Percentiles rank a stretch among this genome's conserved stretches.
phyloP scores from a whole-genome alignment of 1,139 yeast genomes.

The Geotrichum europaeum region DNA sequence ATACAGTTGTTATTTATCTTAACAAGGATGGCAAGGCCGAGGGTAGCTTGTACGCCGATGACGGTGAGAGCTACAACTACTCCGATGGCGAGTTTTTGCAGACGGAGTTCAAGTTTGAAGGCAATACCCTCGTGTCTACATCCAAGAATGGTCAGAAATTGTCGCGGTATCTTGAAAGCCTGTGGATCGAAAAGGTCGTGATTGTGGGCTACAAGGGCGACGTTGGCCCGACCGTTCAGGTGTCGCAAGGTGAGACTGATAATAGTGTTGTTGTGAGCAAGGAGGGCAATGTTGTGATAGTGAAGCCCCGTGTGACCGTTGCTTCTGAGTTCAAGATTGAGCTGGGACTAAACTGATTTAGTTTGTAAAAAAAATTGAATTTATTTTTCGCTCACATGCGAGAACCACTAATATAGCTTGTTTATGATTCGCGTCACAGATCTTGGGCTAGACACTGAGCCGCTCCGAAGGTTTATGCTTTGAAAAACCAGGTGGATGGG shows the following conservation, averaged over 20 bases:
- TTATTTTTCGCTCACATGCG: too few relatives aligned
- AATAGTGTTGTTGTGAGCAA: not conserved
- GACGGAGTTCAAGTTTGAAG: constrained; percentile 22
- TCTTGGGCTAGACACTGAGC: not conserved
- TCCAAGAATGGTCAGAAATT: not conserved
- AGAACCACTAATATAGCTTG: not conserved
- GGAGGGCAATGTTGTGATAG: not conserved
- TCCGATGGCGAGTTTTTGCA: constrained; percentile 44
- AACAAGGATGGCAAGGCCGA: constrained; percentile 46
- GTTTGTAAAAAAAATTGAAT: not conserved
- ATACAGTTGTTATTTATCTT: constrained; percentile 64
- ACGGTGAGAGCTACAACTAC: constrained; percentile 68
- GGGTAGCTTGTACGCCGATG: constrained; percentile 68
- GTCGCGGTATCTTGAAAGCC: constrained; percentile 11
- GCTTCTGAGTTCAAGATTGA: not conserved
- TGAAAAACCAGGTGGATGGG: not conserved
- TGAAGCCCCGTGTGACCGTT: not conserved
- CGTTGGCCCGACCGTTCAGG: not conserved
- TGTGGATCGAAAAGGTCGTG: constrained; percentile 47
- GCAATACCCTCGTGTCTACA: constrained; percentile 14
- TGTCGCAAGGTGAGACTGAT: not conserved
- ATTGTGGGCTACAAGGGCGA: constrained; percentile 40
- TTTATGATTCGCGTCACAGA: not conserved
- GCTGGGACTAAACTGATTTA: not conserved
- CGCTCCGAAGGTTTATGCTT: not conserved